Evolutionary conservation across 768 basidiomycete genomes (phyloP).

Genomic region (Ephemerocybe angulata): DNA sequence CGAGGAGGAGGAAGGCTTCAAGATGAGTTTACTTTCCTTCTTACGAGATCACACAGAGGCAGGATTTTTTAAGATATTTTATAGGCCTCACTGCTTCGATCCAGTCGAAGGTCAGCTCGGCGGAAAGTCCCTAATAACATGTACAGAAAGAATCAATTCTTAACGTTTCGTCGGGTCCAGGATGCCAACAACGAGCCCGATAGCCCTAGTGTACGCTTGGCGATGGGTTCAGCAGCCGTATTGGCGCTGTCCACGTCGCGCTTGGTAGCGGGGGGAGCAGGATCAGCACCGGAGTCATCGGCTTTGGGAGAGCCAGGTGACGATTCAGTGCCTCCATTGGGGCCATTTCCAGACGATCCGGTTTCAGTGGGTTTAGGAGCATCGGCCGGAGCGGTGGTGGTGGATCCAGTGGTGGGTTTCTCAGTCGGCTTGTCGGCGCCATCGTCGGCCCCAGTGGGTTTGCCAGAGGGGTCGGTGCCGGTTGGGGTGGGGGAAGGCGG

Average conservation of each 20-base stretch:
- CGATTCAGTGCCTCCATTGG: no score
- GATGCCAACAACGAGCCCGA: neutral
- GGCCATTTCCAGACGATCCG: no score
- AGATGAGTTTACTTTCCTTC: no score
- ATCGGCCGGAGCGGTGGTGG: neutral
- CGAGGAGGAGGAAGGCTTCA: no score
- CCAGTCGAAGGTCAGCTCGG: conserved; percentile 8
- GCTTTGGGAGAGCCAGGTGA: neutral
- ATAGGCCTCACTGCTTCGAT: conserved; percentile 7
- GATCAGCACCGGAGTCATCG: neutral
- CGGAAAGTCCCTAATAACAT: neutral
- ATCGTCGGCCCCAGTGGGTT: no score
- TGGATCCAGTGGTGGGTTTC: no score
- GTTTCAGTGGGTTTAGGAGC: neutral
- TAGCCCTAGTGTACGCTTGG: neutral
- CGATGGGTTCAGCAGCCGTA: neutral
- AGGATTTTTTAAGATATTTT: conserved; percentile 2
- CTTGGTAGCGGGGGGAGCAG: neutral
- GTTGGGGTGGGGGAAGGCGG: no score
- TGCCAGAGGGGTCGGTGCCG: no score
- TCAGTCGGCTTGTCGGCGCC: no score
- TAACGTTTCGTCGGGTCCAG: neutral
- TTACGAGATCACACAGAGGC: neutral
- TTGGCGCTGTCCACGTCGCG: neutral
- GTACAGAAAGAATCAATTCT: conserved; percentile 1